Evolutionary conservation across 108 stramenopile species (phyloP), one percentile per base, ranked within the genome.

Genomic region (Stephanodiscus minutulus): DNA sequence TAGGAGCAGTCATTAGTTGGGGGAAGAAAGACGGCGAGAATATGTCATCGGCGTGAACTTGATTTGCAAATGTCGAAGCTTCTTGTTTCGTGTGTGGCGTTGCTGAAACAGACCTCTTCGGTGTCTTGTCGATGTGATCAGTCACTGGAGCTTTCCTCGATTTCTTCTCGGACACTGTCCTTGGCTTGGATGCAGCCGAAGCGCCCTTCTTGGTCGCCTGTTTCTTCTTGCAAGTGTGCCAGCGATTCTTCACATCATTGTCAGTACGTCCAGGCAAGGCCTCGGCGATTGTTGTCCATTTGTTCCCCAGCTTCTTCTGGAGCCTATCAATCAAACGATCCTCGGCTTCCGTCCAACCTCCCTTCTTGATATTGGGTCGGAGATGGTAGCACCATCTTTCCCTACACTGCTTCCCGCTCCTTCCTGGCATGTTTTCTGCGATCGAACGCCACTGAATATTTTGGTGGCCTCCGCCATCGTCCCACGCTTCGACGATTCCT

Each of bases 221-320:
- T 37, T 36, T 41, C 60, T 91, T 88, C 88, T 95, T 94, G 66
- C 86, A 87, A 0, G 92, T 91, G 74, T 98, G 96, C 97, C 97
- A 98, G 68, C 96, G 96, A 75, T 97, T 97, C 78, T 97, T 99
- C 70, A 99, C 98, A 48, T 97, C 95, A 77, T 99, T 99, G 82
- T 99, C 97, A 17, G 98, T 99, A 82, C 96, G 83, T 66, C 97
- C 97, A 3, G 95, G 94, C 46, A 91, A 70, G 64, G 64, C 36
- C 71, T 88, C 87, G 13, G 97, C 97, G 62, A 97, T 95, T 60
- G 92, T 91, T 2, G 92, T 88, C 96, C 96, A 93, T 15, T 79
- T 66, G 78, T 93, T 93, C 25, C 92, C 92, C 31, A 93, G 36
- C 31, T 76, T 66, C 18, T 76, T 73, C 64, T 96, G 93, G 43